Evolutionary conservation across 2,329 filamentous ascomycete genomes (phyloP).

Genomic region (Huntiella moniliformis): DNA sequence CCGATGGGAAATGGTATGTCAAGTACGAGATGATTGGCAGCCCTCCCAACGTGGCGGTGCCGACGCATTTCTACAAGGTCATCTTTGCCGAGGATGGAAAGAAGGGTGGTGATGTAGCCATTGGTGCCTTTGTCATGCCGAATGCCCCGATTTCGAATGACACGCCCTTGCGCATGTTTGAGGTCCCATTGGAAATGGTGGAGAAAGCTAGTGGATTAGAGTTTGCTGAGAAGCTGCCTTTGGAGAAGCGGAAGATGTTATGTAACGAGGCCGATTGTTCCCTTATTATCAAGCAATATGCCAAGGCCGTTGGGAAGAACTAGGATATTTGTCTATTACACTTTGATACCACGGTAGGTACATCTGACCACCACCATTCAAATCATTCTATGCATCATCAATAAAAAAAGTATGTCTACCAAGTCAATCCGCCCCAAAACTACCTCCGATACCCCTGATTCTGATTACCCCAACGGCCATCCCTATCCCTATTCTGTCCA

Average conservation of each 20-base stretch:
- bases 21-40: slow-evolving; percentile 88
- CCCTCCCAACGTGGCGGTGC: slow-evolving; percentile 85
- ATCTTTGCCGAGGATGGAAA: slow-evolving; percentile 81
- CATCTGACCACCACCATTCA: not conserved
- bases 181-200: slow-evolving; percentile 82
- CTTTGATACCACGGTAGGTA: not conserved
- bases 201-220: slow-evolving; percentile 85
- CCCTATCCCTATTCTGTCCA: slow-evolving; percentile 1
- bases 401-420: not conserved
- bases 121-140: slow-evolving; percentile 88
- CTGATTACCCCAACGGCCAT: slow-evolving; percentile 1
- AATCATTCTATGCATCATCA: not conserved
- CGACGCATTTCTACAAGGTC: slow-evolving; percentile 98
- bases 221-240: slow-evolving; percentile 65
- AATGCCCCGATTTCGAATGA: slow-evolving; percentile 77
- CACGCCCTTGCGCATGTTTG: slow-evolving; percentile 77
- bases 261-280: slow-evolving; percentile 77
- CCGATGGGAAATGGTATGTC: slow-evolving; percentile 87
- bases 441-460: not conserved
- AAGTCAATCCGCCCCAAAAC: not conserved
- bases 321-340: not conserved
- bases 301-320: slow-evolving; percentile 33
- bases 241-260: slow-evolving; percentile 53
- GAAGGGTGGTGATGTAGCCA: slow-evolving; percentile 53
- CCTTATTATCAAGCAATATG: slow-evolving; percentile 65